These are phyloP conservation scores for Barbatosphaeria neglecta DNA, from an alignment of 495 filamentous ascomycete genomes.

Conservation along the genomic window DNA sequence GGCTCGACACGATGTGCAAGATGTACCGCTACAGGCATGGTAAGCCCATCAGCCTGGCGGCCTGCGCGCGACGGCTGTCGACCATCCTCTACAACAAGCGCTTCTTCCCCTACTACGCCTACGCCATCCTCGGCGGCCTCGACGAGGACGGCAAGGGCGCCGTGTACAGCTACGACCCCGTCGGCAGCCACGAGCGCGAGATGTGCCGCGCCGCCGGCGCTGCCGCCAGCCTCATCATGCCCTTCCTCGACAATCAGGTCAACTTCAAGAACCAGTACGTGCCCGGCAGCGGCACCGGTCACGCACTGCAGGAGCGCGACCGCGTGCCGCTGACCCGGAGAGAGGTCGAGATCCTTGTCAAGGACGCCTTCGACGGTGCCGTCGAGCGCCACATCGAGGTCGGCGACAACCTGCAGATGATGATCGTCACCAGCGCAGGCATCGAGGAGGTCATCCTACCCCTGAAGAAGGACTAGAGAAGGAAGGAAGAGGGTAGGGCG, in stretches of 20 bases:
- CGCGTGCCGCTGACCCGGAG: conserved; percentile 52
- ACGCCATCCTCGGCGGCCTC: conserved; percentile 83
- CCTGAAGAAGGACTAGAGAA: conserved; percentile 67
- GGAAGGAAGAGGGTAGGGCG: neutral
- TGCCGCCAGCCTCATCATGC: conserved; percentile 96
- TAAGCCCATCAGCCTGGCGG: conserved; percentile 82
- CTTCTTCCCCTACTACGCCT: conserved; percentile 96
- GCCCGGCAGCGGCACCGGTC: conserved; percentile 75
- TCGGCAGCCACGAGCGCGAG: conserved; percentile 92
- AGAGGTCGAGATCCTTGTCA: conserved; percentile 75
- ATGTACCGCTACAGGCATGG: conserved; percentile 96
- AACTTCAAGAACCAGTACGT: conserved; percentile 99
- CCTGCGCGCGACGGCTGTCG: conserved; percentile 82
- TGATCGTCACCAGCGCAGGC: conserved; percentile 77
- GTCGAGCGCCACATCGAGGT: conserved; percentile 99
- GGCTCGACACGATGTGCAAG: conserved; percentile 81
- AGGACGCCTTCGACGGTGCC: conserved; percentile 94
- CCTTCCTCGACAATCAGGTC: conserved; percentile 98
- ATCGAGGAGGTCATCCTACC: conserved; percentile 75
- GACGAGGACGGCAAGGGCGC: conserved; percentile 93
- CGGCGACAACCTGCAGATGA: conserved; percentile 90
- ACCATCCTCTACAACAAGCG: conserved; percentile 94
- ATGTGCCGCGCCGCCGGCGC: conserved; percentile 90
- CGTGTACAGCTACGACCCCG: conserved; percentile 93
- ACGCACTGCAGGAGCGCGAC: conserved; percentile 60